phyloP scores from a whole-genome alignment of 768 basidiomycete genomes.

The Rhizopogon salebrosus region DNA sequence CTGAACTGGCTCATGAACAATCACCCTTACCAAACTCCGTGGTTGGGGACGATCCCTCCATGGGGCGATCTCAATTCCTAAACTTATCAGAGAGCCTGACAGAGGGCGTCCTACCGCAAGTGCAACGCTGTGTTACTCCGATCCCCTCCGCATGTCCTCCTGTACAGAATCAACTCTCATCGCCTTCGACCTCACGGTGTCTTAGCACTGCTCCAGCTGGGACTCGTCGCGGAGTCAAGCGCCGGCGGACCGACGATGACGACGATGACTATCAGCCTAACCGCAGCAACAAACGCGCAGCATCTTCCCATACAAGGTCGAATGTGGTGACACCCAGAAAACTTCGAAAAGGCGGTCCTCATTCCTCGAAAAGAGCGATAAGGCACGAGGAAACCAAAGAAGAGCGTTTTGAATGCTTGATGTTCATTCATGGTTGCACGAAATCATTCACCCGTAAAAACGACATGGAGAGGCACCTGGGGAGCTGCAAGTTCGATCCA shows the following conservation, averaged over 20 bases:
- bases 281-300: neutral
- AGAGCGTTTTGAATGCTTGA: neutral
- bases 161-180: neutral
- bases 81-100: neutral
- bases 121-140: neutral
- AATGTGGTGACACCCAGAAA: neutral
- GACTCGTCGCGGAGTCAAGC: neutral
- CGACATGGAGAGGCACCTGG: neutral
- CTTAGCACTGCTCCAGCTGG: no score
- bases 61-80: neutral
- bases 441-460: conserved; percentile 4
- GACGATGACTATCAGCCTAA: neutral
- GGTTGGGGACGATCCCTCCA: neutral
- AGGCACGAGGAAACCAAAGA: neutral
- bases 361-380: neutral
- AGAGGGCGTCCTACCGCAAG: neutral
- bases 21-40: neutral
- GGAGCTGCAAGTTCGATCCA: conserved; percentile 1
- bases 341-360: neutral
- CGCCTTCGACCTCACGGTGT: neutral
- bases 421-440: neutral
- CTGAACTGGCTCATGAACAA: neutral
- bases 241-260: neutral
- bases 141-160: no score
- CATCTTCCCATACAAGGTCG: neutral